These are phyloP conservation scores for Brasenia schreberi DNA, from an alignment of 164 flowering plant species.

Conservation along the genomic window DNA sequence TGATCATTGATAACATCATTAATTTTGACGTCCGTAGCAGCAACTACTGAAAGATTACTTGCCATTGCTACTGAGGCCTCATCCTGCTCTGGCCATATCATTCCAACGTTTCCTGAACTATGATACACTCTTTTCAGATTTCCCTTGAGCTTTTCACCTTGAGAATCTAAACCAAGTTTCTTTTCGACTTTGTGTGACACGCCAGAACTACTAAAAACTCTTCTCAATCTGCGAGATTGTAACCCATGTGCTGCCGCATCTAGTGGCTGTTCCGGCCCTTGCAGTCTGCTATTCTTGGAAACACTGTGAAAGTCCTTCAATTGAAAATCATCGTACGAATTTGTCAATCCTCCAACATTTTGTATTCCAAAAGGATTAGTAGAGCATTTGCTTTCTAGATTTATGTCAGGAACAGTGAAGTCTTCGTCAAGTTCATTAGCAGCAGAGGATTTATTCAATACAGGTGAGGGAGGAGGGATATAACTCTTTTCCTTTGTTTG, in stretches of 20 bases:
- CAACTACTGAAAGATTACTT: neutral
- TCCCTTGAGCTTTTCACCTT: conserved; percentile 10
- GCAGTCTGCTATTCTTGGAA: conserved; percentile 34
- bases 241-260: conserved; percentile 34
- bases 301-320: conserved; percentile 36
- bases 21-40: neutral
- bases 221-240: conserved; percentile 38
- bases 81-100: conserved; percentile 23
- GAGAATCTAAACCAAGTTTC: conserved; percentile 17
- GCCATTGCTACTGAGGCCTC: conserved; percentile 5
- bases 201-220: conserved; percentile 61
- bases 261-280: conserved; percentile 68
- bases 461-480: conserved; percentile 89
- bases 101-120: conserved; percentile 47
- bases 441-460: conserved; percentile 48
- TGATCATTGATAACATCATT: conserved; percentile 7
- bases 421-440: conserved; percentile 49
- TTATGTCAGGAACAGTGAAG: conserved; percentile 19
- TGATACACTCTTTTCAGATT: conserved; percentile 32
- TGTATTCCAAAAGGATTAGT: conserved; percentile 10
- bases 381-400: conserved; percentile 13
- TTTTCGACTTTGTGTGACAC: conserved; percentile 36
- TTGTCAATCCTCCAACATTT: conserved; percentile 10
- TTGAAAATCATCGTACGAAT: conserved; percentile 17
- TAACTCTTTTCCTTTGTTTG: conserved; percentile 53